Base-by-base conservation (phyloP, 345 rosid species). In the Eucalyptus pumila region DNA sequence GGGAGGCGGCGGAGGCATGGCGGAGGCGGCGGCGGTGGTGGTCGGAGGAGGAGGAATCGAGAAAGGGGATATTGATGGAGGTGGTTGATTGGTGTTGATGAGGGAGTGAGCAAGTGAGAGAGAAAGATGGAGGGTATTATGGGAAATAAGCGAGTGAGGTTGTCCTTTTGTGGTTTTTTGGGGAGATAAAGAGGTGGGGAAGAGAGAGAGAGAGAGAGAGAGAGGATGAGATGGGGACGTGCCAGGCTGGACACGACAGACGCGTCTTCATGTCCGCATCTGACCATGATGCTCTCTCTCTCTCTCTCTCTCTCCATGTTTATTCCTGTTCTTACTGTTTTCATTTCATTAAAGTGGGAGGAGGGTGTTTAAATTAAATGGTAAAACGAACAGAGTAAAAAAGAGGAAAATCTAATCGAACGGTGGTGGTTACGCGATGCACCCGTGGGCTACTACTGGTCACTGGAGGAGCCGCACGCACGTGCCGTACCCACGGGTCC, bases 91-190 rank as follows among this genome's bases (percentile, higher is more conserved):
- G 45, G 83, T 30, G 19, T 72, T 72, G 81, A 72, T 11, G 45
- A 19, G 83, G 3, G 47, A 76, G 27, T 9, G 87, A 69, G 40
- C 8, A 30, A 17, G 56, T 3, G 76, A 12, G 67, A 23, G 85
- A 9, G 44, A 32, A 37, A 11, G 45, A 21, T 21, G 92, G 93
- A 91, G 92, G 90, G 90, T 90, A 86, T 54, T 49, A 91, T 90
- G 93, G 94, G 88, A 89, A 51, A 21, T 34, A 34, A 72, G 81
- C 2, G 81, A 72, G 45, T 10, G 81, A 72, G 47, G 27, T 11
- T 76, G 83, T 76, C 83, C 83, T 76, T 76, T 76, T 10, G 32
- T 34, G 21, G 50, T 34, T 16, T 37, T 26, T 45, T 11, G 72
- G 4, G 80, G 40, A 34, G 21, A 67, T 67, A 67, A 67, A 8